Conservation (phyloP, 441 rosid species). For the Geranium incanum region DNA sequence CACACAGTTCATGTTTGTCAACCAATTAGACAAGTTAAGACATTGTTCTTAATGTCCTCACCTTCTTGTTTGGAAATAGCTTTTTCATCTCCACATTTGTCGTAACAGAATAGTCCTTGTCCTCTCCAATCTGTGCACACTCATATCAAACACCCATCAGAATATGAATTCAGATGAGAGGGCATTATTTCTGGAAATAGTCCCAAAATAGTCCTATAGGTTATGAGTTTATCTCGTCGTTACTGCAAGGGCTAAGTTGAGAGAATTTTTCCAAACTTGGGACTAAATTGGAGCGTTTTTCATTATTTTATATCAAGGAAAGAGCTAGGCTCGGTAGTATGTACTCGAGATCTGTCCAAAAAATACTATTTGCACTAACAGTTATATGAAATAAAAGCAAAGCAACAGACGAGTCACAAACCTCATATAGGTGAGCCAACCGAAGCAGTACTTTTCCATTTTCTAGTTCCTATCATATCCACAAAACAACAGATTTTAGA, state of each 20-base stretch:
- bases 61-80: constrained; percentile 52
- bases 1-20: background rate
- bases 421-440: constrained; percentile 69
- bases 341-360: background rate
- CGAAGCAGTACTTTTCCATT: constrained; percentile 51
- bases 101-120: constrained; percentile 47
- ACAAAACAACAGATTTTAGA: constrained; percentile 12
- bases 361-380: background rate
- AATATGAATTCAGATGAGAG: constrained; percentile 7
- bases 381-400: background rate
- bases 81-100: constrained; percentile 53
- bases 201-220: background rate
- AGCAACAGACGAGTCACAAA: constrained; percentile 20
- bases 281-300: background rate
- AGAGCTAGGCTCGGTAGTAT: background rate
- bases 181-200: background rate
- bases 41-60: constrained; percentile 21
- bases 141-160: constrained; percentile 5
- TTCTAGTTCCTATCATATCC: constrained; percentile 45
- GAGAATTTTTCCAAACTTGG: background rate
- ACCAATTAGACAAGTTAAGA: too few relatives aligned
- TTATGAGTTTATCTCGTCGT: background rate
- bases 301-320: background rate
- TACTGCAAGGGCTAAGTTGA: background rate
- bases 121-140: constrained; percentile 43